Evolutionary conservation across 345 rosid species (phyloP).

Genomic region (Camelina laxa): DNA sequence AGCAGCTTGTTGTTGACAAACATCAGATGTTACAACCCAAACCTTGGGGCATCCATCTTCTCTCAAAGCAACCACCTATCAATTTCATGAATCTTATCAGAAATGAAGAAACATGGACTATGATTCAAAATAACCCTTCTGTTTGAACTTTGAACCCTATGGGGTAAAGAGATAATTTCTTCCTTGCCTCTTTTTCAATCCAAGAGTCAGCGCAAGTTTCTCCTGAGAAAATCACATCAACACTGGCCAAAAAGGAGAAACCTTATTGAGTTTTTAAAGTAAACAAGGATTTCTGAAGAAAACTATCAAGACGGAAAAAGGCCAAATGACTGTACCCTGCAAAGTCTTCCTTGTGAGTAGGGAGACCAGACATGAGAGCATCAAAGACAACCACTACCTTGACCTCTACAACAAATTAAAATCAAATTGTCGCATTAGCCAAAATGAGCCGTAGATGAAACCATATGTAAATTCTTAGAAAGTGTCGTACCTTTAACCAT

Average conservation of each 20-base stretch:
- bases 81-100: conserved; percentile 20
- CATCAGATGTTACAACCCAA: conserved; percentile 96
- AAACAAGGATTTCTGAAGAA: not conserved
- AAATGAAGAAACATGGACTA: conserved; percentile 9
- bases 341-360: conserved; percentile 84
- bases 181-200: conserved; percentile 87
- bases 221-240: conserved; percentile 77
- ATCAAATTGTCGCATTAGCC: conserved; percentile 4
- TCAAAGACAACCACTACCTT: conserved; percentile 97
- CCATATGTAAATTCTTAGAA: not conserved
- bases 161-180: not conserved
- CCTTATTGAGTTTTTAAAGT: not conserved
- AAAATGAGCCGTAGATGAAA: not conserved
- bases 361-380: conserved; percentile 93
- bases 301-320: not conserved
- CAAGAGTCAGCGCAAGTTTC: conserved; percentile 92
- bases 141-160: conserved; percentile 15
- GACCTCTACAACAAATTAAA: conserved; percentile 62
- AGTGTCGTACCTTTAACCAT: conserved; percentile 64
- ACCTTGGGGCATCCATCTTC: conserved; percentile 94
- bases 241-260: conserved; percentile 56
- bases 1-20: conserved; percentile 78
- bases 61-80: conserved; percentile 81
- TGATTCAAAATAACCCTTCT: conserved; percentile 6
- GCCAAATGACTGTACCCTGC: conserved; percentile 52